phyloP scores from a whole-genome alignment of 768 basidiomycete genomes.

The Gautieria morchelliformis region DNA sequence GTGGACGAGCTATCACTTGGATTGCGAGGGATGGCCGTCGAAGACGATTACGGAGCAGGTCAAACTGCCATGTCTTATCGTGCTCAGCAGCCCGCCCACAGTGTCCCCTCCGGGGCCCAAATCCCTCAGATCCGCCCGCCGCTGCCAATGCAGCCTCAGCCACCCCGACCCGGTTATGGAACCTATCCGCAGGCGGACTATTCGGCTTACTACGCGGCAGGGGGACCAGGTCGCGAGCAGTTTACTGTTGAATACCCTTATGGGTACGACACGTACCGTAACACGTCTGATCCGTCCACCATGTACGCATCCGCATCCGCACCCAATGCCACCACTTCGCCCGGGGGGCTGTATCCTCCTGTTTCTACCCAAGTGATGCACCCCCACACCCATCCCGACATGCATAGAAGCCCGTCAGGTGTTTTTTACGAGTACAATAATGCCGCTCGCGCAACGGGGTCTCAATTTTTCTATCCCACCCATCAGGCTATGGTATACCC shows the following conservation, averaged over 20 bases:
- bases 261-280: slow-evolving; percentile 37
- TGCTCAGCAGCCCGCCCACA: slow-evolving; percentile 24
- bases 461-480: slow-evolving; percentile 53
- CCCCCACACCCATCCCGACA: slow-evolving; percentile 30
- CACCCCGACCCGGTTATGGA: slow-evolving; percentile 37
- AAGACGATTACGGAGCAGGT: slow-evolving; percentile 36
- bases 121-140: slow-evolving; percentile 33
- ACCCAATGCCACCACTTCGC: slow-evolving; percentile 28
- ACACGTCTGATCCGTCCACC: slow-evolving; percentile 34
- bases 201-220: slow-evolving; percentile 42
- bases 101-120: slow-evolving; percentile 17
- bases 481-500: slow-evolving; percentile 51
- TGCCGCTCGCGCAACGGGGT: slow-evolving; percentile 34
- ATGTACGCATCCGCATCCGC: slow-evolving; percentile 38
- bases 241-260: slow-evolving; percentile 41
- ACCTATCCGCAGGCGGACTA: slow-evolving; percentile 49
- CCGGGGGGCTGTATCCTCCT: slow-evolving; percentile 41
- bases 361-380: slow-evolving; percentile 34
- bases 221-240: slow-evolving; percentile 37
- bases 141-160: slow-evolving; percentile 27
- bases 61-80: slow-evolving; percentile 26
- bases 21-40: slow-evolving; percentile 52
- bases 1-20: slow-evolving; percentile 48
- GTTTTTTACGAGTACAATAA: slow-evolving; percentile 52
- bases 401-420: slow-evolving; percentile 39